Evolutionary conservation across 257 asterid species (phyloP).

Genomic region (Solanum corneliomulleri): DNA sequence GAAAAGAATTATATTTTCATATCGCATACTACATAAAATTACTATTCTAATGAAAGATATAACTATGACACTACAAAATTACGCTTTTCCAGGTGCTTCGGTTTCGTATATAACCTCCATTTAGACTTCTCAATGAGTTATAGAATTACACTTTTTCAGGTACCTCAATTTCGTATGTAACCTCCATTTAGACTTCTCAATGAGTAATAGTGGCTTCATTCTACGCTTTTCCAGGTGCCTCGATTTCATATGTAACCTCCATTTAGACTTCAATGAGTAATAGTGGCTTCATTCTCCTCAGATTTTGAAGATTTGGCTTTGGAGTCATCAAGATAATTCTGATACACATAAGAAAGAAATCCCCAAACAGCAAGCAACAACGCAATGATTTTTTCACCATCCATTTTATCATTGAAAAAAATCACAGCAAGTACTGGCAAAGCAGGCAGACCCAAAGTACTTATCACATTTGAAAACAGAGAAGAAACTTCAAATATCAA

Average conservation of each 20-base stretch:
- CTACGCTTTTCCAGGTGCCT: background rate
- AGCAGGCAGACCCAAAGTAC: constrained; percentile 17
- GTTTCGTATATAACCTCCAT: background rate
- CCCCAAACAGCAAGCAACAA: constrained; percentile 33
- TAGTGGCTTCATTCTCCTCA: background rate
- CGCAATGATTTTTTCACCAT: constrained; percentile 23
- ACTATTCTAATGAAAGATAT: background rate
- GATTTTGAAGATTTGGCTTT: constrained; percentile 3
- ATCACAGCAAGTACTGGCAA: constrained; percentile 30
- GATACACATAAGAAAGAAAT: constrained; percentile 23
- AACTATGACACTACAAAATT: background rate
- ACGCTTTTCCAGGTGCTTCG: background rate
- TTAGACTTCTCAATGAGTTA: background rate
- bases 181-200: background rate
- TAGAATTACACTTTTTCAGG: too few relatives aligned
- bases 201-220: background rate
- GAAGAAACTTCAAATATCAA: constrained; percentile 30
- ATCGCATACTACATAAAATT: background rate
- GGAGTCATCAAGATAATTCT: constrained; percentile 26
- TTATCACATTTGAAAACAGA: constrained; percentile 22
- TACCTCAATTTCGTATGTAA: too few relatives aligned
- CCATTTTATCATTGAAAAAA: constrained; percentile 26
- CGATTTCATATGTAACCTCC: too few relatives aligned
- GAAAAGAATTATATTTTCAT: background rate
- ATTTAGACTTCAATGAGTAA: background rate